Base-by-base conservation (phyloP, 2,329 filamentous ascomycete genomes). In the Arachnomyces sp. region DNA sequence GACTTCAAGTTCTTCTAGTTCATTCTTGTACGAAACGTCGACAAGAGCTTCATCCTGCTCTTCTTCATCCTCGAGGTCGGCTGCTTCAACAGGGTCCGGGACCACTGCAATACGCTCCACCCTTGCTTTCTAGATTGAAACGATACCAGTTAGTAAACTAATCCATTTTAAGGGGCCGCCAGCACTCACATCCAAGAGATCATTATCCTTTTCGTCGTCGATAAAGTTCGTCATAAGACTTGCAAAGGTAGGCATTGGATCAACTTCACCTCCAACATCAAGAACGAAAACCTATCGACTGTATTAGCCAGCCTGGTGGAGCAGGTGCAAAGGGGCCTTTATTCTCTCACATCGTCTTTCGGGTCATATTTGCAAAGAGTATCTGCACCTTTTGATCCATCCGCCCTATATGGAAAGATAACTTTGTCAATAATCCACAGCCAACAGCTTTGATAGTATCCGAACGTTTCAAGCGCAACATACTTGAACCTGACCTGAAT, bases 181-280 rank as follows among this genome's bases (percentile, higher is more conserved):
- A 30, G 28, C n/a, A 20, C 55, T 29, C 46, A 60, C 58, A 45
- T 61, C 57, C n/a, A 61, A 38, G 8, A 59, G 36, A 33, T 60
- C 54, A 40, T 59, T 58, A 32, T 50, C 47, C 28, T 48, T 54
- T 31, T 60, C 51, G 4, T 49, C 46, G 4, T 59, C 56, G 25
- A 61, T 52, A 31, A 55, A 53, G 18, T 42, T 36, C 3, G 49
- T 45, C 12, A 58, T 34, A 6, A 49, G 17, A 2, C 20, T 34
- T 1, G 49, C 48, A 18, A 56, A 30, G 8, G 42, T 39, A 2
- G 42, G 16, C 4, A 34, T 32, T 6, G 40, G 36, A 5, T 39
- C 38, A 8, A 50, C 47, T 1, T 48, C n/a, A 14, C 46, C 43
- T 17, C 40, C 38, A 28, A 49, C 47, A n/a, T 55, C 49, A 18